phyloP scores from a whole-genome alignment of 345 rosid species.

The Melastoma malabathricum region DNA sequence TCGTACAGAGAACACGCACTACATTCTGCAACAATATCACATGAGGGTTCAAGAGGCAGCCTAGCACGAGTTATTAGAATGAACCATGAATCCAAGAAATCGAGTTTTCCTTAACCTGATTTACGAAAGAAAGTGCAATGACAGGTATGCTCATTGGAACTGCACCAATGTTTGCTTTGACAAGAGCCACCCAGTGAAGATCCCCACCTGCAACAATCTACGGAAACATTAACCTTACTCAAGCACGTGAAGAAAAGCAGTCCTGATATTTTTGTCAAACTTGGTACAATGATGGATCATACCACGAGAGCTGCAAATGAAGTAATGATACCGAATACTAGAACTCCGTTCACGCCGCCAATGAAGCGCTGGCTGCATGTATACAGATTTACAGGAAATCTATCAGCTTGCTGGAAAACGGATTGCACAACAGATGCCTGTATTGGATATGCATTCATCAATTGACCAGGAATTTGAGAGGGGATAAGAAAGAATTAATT shows the following conservation, averaged over 20 bases:
- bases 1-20: constrained; percentile 83
- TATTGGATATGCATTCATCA: no score
- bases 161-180: constrained; percentile 74
- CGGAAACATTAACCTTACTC: constrained; percentile 7
- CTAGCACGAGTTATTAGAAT: no score
- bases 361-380: constrained; percentile 72
- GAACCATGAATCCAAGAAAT: background rate
- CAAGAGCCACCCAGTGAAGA: constrained; percentile 67
- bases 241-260: constrained; percentile 3
- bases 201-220: constrained; percentile 68
- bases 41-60: background rate
- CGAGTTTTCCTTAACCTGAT: constrained; percentile 47
- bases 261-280: background rate
- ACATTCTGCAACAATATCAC: constrained; percentile 50
- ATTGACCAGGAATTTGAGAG: background rate
- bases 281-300: constrained; percentile 7
- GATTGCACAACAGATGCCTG: no score
- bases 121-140: constrained; percentile 85
- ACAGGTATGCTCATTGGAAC: constrained; percentile 97
- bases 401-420: no score
- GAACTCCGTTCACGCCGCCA: constrained; percentile 73
- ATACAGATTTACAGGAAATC: constrained; percentile 1
- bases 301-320: constrained; percentile 88
- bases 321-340: constrained; percentile 50
- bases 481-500: constrained; percentile 1